A percentile compares a stretch with the other conserved stretches of the same genome.
phyloP scores from a whole-genome alignment of 179 eudicot genomes.

The Gypsophila paniculata region DNA sequence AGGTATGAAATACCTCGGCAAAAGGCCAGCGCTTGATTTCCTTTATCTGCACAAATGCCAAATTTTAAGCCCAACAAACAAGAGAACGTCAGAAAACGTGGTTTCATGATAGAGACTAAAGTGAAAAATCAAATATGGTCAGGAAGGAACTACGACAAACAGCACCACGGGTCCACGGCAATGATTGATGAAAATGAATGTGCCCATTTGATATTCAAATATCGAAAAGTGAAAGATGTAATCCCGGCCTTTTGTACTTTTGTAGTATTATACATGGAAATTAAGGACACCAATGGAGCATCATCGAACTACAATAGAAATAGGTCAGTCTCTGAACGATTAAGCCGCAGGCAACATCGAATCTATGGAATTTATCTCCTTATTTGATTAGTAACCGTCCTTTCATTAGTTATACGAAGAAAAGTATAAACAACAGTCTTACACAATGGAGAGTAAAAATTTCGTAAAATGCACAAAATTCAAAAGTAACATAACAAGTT shows the following conservation, averaged over 20 bases:
- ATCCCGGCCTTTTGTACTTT: too few relatives aligned
- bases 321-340: not conserved
- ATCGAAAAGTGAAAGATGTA: too few relatives aligned
- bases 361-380: not conserved
- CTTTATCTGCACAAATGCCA: constrained; percentile 54
- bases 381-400: not conserved
- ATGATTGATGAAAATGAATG: too few relatives aligned
- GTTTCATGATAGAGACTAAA: not conserved
- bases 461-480: too few relatives aligned
- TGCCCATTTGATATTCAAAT: too few relatives aligned
- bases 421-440: too few relatives aligned
- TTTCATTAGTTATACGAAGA: not conserved
- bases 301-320: not conserved
- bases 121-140: too few relatives aligned
- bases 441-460: too few relatives aligned
- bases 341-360: not conserved
- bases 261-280: not conserved
- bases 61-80: not conserved
- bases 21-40: constrained; percentile 77
- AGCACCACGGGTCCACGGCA: not conserved
- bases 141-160: not conserved
- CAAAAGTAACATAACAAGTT: too few relatives aligned
- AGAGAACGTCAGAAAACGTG: not conserved
- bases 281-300: not conserved
- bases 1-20: constrained; percentile 55